These are phyloP conservation scores for Arthrobotrys sinensis DNA, from an alignment of 2,329 filamentous ascomycete genomes.

Conservation along the genomic window DNA sequence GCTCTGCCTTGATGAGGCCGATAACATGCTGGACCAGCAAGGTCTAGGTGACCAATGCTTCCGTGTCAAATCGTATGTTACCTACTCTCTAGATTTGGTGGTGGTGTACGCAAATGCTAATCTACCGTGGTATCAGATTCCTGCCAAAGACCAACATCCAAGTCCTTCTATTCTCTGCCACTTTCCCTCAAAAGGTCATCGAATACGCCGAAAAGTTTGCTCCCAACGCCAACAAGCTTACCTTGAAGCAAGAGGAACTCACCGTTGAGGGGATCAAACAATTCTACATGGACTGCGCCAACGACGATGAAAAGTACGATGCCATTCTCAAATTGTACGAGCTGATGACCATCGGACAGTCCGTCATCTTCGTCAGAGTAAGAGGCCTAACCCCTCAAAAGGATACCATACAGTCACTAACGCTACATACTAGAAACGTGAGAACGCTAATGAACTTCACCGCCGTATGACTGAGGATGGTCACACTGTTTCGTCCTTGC, in stretches of 20 bases:
- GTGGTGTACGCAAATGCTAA: neutral
- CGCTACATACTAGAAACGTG: conserved; percentile 76
- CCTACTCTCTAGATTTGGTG: conserved; percentile 42
- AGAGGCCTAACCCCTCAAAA: conserved; percentile 43
- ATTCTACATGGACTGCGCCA: conserved; percentile 93
- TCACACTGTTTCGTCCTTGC: conserved; percentile 90
- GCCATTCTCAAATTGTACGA: conserved; percentile 94
- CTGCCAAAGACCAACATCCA: conserved; percentile 80
- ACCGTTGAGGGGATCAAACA: conserved; percentile 98
- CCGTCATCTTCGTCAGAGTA: conserved; percentile 97
- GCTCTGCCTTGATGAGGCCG: conserved; percentile 94
- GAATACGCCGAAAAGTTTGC: conserved; percentile 87
- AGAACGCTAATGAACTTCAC: conserved; percentile 88
- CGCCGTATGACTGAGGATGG: conserved; percentile 88
- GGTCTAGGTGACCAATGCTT: conserved; percentile 95
- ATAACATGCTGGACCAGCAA: conserved; percentile 98
- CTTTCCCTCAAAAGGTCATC: conserved; percentile 88
- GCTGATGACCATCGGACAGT: conserved; percentile 94
- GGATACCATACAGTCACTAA: conserved; percentile 13
- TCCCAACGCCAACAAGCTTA: conserved; percentile 87
- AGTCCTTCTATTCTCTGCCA: conserved; percentile 94
- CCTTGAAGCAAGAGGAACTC: conserved; percentile 88
- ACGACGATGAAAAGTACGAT: conserved; percentile 86
- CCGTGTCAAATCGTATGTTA: conserved; percentile 83
- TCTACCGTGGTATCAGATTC: conserved; percentile 70